Evolutionary conservation across 208 protist species (phyloP).

Genomic region (Endotrypanum monterogeii): DNA sequence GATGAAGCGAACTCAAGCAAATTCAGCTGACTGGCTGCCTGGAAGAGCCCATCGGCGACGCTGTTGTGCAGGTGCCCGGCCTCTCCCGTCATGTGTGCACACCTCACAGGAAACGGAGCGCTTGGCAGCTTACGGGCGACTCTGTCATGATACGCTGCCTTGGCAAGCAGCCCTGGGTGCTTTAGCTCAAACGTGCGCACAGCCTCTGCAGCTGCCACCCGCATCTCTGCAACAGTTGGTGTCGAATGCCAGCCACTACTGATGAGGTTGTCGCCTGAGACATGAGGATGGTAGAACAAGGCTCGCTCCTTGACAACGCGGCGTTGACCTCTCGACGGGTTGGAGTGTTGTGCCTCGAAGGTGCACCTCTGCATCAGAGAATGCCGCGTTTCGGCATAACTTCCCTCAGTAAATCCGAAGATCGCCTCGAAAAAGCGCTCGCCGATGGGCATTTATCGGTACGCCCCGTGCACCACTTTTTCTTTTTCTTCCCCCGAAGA

Average conservation of each 20-base stretch:
- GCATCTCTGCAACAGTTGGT: constrained; percentile 45
- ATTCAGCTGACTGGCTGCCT: constrained; percentile 85
- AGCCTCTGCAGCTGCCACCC: constrained; percentile 18
- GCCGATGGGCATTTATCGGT: neutral
- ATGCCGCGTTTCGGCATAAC: constrained; percentile 25
- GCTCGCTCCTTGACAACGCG: constrained; percentile 26
- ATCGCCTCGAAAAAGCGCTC: constrained; percentile 41
- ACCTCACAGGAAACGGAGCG: constrained; percentile 5
- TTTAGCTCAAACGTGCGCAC: constrained; percentile 24
- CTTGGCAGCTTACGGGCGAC: neutral
- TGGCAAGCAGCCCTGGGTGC: constrained; percentile 29
- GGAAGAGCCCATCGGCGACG: constrained; percentile 47
- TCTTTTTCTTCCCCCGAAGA: neutral
- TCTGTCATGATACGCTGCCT: neutral
- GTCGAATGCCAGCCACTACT: constrained; percentile 49
- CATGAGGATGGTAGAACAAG: constrained; percentile 18
- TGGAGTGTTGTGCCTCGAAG: constrained; percentile 12
- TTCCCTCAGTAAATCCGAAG: constrained; percentile 36
- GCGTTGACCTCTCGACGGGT: neutral
- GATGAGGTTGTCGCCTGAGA: constrained; percentile 9
- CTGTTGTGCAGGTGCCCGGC: constrained; percentile 22
- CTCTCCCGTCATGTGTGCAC: constrained; percentile 34
- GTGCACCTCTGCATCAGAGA: constrained; percentile 18
- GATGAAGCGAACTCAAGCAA: constrained; percentile 60
- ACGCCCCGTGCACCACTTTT: too few relatives aligned